Conservation (phyloP, 2,329 filamentous ascomycete genomes). For the Exophiala sp. region DNA sequence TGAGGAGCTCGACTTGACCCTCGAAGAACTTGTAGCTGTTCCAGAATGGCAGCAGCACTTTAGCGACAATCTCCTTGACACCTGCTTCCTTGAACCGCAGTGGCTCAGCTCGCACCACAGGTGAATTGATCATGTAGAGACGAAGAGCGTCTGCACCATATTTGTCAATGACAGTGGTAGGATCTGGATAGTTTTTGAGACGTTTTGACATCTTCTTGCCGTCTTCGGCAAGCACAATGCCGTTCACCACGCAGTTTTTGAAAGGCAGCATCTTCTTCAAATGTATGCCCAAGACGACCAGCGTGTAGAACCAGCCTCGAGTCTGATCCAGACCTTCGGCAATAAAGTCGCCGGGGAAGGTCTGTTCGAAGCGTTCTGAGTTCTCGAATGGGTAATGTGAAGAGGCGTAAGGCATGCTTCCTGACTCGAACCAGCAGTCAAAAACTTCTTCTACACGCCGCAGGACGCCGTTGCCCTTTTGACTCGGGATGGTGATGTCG, state of each 20-base stretch:
- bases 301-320: slow-evolving; percentile 87
- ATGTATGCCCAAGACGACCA: slow-evolving; percentile 78
- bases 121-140: slow-evolving; percentile 89
- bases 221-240: slow-evolving; percentile 81
- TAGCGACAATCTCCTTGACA: slow-evolving; percentile 85
- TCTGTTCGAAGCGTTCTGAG: slow-evolving; percentile 67
- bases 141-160: slow-evolving; percentile 86
- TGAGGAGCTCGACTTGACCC: slow-evolving; percentile 74
- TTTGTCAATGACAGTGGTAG: slow-evolving; percentile 70
- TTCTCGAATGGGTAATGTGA: slow-evolving; percentile 86
- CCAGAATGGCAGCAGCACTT: slow-evolving; percentile 80
- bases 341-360: slow-evolving; percentile 84
- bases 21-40: slow-evolving; percentile 93
- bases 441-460: slow-evolving; percentile 79
- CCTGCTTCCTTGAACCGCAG: slow-evolving; percentile 80
- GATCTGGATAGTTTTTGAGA: slow-evolving; percentile 87
- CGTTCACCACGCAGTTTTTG: slow-evolving; percentile 86
- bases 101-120: slow-evolving; percentile 80
- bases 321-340: slow-evolving; percentile 86
- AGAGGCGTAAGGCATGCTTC: slow-evolving; percentile 83
- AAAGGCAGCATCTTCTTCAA: slow-evolving; percentile 77
- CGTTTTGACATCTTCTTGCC: slow-evolving; percentile 96
- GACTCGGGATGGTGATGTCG: slow-evolving; percentile 81
- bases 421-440: slow-evolving; percentile 90
- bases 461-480: slow-evolving; percentile 73